A percentile compares a stretch with the other conserved stretches of the same genome.
These are phyloP conservation scores for Eucalyptus viminalis DNA, from an alignment of 345 rosid genomes.

Conservation along the genomic window DNA sequence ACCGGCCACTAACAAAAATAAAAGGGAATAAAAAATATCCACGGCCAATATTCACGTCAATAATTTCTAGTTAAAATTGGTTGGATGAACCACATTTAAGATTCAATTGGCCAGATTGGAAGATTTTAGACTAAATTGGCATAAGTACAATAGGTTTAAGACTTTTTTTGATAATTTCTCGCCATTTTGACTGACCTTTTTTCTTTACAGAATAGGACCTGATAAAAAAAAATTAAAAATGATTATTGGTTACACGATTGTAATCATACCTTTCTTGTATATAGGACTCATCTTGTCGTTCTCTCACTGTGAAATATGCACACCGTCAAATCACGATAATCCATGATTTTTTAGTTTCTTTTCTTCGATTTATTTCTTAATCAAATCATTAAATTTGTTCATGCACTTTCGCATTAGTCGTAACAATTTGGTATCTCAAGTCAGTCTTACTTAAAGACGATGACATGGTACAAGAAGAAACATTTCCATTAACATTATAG, in stretches of 20 bases:
- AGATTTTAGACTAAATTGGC: no score
- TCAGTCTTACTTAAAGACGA: not conserved
- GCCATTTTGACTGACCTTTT: no score
- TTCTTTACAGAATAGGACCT: no score
- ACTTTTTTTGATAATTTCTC: no score
- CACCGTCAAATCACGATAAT: not conserved
- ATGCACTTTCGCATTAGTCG: not conserved
- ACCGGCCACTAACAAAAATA: no score
- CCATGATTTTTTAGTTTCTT: not conserved
- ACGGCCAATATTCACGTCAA: fast-evolving
- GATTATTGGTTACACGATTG: not conserved
- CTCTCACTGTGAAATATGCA: not conserved
- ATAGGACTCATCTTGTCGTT: not conserved
- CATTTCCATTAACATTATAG: not conserved
- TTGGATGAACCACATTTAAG: no score
- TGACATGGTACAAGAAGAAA: not conserved
- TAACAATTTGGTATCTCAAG: not conserved
- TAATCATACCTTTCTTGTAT: not conserved
- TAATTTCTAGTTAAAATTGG: no score
- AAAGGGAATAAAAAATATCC: no score
- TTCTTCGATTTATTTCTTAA: not conserved
- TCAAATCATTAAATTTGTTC: not conserved
- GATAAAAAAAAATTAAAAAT: no score
- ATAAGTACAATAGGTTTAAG: no score
- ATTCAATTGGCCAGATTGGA: no score